phyloP scores from a whole-genome alignment of 306 rosid species.

The Rubus parviflorus region DNA sequence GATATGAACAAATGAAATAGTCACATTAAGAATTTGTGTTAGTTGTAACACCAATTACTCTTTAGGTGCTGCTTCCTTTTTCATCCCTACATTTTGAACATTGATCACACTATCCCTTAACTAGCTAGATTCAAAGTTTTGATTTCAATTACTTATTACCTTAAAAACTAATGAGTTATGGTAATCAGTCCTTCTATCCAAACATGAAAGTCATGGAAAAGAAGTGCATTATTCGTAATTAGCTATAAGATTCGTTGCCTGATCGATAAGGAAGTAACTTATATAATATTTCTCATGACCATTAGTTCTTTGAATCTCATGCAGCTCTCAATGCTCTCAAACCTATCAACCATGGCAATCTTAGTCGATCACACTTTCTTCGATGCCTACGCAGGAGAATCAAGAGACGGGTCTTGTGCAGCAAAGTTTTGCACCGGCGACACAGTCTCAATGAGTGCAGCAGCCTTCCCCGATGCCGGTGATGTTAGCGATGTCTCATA shows the following conservation, averaged over 20 bases:
- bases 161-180: too few relatives aligned
- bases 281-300: background rate
- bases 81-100: too few relatives aligned
- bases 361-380: slow-evolving; percentile 61
- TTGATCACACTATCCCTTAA: too few relatives aligned
- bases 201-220: background rate
- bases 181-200: too few relatives aligned
- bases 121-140: too few relatives aligned
- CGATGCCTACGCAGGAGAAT: slow-evolving; percentile 70
- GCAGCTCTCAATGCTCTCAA: slow-evolving; percentile 64
- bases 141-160: too few relatives aligned
- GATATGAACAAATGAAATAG: too few relatives aligned
- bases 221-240: background rate
- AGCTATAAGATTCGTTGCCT: too few relatives aligned
- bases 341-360: slow-evolving; percentile 53
- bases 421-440: slow-evolving; percentile 59
- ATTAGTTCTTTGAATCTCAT: background rate
- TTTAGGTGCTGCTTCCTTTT: too few relatives aligned
- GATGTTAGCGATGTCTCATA: slow-evolving; percentile 55
- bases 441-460: slow-evolving; percentile 49
- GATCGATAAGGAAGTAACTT: too few relatives aligned
- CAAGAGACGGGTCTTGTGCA: slow-evolving; percentile 54
- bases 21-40: too few relatives aligned
- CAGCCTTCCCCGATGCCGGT: slow-evolving; percentile 14
- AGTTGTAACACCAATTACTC: too few relatives aligned